A percentile compares a stretch with the other conserved stretches of the same genome.
phyloP scores from a whole-genome alignment of 352 stramenopile species.

The Globisporangium yorkense region DNA sequence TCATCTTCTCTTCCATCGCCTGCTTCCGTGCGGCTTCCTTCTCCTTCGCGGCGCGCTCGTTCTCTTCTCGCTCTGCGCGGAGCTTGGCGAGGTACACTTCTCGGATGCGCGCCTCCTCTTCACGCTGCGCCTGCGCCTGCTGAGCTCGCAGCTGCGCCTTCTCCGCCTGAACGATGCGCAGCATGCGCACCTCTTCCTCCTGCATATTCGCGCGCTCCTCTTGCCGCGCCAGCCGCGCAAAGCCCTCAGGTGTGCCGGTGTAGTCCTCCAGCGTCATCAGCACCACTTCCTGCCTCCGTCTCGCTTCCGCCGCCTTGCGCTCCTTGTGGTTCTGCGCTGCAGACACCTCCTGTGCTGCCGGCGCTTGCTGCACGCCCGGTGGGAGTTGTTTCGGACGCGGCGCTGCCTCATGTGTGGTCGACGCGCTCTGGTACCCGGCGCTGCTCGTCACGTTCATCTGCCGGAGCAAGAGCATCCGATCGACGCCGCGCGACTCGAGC shows the following conservation, averaged over 20 bases:
- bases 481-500: constrained; percentile 17
- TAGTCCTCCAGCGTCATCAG: constrained; percentile 65
- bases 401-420: neutral
- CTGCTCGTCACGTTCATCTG: constrained; percentile 41
- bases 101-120: constrained; percentile 40
- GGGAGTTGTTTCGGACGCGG: neutral
- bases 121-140: constrained; percentile 26
- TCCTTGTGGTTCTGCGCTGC: constrained; percentile 62
- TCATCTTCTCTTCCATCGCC: constrained; percentile 50
- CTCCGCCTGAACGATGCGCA: constrained; percentile 37
- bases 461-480: constrained; percentile 43
- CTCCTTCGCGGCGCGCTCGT: constrained; percentile 32
- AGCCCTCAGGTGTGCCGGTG: constrained; percentile 39
- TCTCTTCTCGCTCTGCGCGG: constrained; percentile 28
- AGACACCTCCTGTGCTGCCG: constrained; percentile 27
- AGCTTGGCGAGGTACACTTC: constrained; percentile 56
- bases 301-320: constrained; percentile 41
- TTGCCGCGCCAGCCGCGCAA: constrained; percentile 38
- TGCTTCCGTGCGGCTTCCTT: constrained; percentile 35
- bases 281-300: constrained; percentile 33
- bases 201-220: constrained; percentile 46
- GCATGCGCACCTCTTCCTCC: constrained; percentile 49
- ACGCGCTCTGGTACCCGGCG: constrained; percentile 4
- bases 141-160: constrained; percentile 19
- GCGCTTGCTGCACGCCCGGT: neutral